These are phyloP conservation scores for Paraglomus occultum DNA, from an alignment of 192 early-diverging fungal genomes.

Conservation along the genomic window DNA sequence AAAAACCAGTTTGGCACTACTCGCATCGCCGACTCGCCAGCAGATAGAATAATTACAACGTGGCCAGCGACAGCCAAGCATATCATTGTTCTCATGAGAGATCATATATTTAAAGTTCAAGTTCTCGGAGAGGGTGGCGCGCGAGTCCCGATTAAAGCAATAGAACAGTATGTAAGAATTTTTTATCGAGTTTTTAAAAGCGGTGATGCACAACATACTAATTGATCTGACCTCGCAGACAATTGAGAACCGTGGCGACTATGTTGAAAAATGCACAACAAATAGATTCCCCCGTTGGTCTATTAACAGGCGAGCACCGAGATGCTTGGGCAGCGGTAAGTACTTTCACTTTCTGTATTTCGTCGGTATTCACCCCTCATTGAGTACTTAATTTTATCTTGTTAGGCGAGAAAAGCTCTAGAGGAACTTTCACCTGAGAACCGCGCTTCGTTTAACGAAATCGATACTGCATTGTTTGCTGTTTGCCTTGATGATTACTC, in stretches of 20 bases:
- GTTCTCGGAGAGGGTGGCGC: slow-evolving; percentile 67
- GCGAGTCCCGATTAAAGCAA: slow-evolving; percentile 51
- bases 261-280: slow-evolving; percentile 45
- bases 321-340: slow-evolving; percentile 79
- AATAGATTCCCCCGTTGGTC: slow-evolving; percentile 66
- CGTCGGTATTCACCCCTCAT: neutral
- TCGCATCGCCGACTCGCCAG: slow-evolving; percentile 64
- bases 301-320: slow-evolving; percentile 84
- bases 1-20: slow-evolving; percentile 80
- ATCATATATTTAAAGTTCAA: slow-evolving; percentile 81
- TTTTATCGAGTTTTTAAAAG: neutral
- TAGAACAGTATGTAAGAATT: slow-evolving; percentile 42
- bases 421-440: slow-evolving; percentile 39
- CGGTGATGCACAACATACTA: neutral
- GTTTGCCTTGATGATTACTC: slow-evolving; percentile 83
- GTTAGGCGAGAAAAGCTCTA: slow-evolving; percentile 35
- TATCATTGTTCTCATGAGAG: slow-evolving; percentile 80
- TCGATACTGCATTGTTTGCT: slow-evolving; percentile 81
- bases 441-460: slow-evolving; percentile 51
- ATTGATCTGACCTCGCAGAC: slow-evolving; percentile 22
- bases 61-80: slow-evolving; percentile 76
- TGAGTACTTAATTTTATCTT: neutral
- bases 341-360: slow-evolving; percentile 36
- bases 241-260: slow-evolving; percentile 46
- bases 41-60: slow-evolving; percentile 69